Percentiles rank a stretch among this genome's conserved stretches.
Evolutionary conservation across 352 stramenopile species (phyloP).

Genomic region (Globisporangium iwayamae): DNA sequence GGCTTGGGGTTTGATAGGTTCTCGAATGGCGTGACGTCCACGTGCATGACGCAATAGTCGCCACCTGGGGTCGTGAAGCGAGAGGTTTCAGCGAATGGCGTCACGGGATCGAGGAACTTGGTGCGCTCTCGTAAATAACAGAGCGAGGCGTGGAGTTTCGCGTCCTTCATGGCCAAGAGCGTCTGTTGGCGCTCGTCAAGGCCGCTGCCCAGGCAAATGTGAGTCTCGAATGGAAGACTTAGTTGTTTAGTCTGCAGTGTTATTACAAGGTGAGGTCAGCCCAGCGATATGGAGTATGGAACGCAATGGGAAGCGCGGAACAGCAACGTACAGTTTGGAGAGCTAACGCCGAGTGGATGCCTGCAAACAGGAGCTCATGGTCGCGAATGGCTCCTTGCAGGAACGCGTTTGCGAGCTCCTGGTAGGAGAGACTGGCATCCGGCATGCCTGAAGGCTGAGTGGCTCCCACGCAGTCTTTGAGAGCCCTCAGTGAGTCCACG

Average conservation of each 20-base stretch:
- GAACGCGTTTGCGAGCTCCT: not conserved
- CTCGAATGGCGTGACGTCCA: not conserved
- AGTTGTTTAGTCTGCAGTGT: not conserved
- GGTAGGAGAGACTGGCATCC: not conserved
- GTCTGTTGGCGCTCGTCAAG: conserved; percentile 20
- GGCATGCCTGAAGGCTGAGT: not conserved
- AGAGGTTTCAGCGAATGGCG: conserved; percentile 14
- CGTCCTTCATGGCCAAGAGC: conserved; percentile 28
- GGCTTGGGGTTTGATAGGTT: not conserved
- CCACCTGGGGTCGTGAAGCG: not conserved
- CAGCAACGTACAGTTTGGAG: not conserved
- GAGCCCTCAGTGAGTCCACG: not conserved
- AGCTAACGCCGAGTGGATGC: not conserved
- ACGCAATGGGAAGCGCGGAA: too few species aligned
- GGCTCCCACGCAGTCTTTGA: not conserved
- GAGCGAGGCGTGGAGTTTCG: conserved; percentile 30
- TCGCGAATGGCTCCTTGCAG: not conserved
- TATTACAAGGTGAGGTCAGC: not conserved
- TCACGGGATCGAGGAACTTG: conserved; percentile 27
- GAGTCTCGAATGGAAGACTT: not conserved
- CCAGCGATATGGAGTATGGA: not conserved
- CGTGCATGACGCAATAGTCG: not conserved
- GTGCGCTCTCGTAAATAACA: conserved; percentile 33
- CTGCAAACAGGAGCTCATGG: not conserved
- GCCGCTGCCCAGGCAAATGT: conserved; percentile 24